A percentile compares a stretch with the other conserved stretches of the same genome.
Conservation (phyloP, 805 yeast genomes). For the Kodamaea restingae region DNA sequence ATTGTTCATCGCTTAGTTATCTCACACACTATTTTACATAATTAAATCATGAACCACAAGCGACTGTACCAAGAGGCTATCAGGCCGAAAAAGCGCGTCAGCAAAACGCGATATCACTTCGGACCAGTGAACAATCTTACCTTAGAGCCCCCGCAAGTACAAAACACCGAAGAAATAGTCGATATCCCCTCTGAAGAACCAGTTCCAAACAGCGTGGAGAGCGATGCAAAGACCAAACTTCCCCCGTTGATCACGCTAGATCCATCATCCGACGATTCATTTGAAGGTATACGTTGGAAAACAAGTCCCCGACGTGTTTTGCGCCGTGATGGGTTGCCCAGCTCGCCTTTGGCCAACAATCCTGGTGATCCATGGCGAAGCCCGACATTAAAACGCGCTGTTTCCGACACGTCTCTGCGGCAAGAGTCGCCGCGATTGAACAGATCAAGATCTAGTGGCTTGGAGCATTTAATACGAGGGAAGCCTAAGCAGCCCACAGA, state of each 20-base stretch:
- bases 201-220: background rate
- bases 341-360: slow-evolving; percentile 4
- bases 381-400: slow-evolving; percentile 23
- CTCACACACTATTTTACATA: too few relatives aligned
- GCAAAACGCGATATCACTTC: slow-evolving; percentile 32
- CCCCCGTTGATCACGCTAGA: slow-evolving; percentile 7
- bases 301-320: slow-evolving; percentile 13
- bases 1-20: too few relatives aligned
- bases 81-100: slow-evolving; percentile 11
- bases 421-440: slow-evolving; percentile 30
- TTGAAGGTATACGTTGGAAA: slow-evolving; percentile 37
- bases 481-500: slow-evolving; percentile 1
- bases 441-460: slow-evolving; percentile 37
- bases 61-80: slow-evolving; percentile 9
- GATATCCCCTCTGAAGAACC: background rate
- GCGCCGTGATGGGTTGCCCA: slow-evolving; percentile 8
- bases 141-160: background rate
- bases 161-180: background rate
- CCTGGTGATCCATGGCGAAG: slow-evolving; percentile 1
- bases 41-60: slow-evolving; percentile 9
- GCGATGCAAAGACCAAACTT: background rate
- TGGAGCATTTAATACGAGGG: slow-evolving; percentile 13
- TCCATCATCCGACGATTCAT: slow-evolving; percentile 38
- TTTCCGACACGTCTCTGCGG: slow-evolving; percentile 25
- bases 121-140: slow-evolving; percentile 30